Base-by-base conservation (phyloP, 139 green algal species). In the Chloropicon primus region DNA sequence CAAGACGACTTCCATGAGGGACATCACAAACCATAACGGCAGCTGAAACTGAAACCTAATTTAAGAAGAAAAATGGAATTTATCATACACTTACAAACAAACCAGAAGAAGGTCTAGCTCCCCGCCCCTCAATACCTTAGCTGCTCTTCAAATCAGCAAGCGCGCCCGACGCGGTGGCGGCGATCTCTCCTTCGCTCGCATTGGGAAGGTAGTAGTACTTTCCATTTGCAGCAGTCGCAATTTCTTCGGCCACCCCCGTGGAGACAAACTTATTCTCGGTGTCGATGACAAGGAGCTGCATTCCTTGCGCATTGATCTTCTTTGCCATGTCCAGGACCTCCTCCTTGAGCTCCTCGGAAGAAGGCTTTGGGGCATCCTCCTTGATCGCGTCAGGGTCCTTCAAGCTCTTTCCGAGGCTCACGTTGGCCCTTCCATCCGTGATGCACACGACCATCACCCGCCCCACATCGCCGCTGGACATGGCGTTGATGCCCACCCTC, bases 221-320 rank as follows among this genome's bases (percentile, higher is more conserved):
- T 72, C 88, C 89, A 21, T 76, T n/a, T 0, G 83, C 85, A 26
- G 87, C 86, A 79, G 94, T 93, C 27, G 95, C 87, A 78, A 99
- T 97, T 82, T 99, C 93, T 86, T 99, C 92, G 2, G 95, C 93
- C 87, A 98, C 98, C 23, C 95, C 93, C 10, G 95, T 98, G n/a
- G 88, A 96, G 28, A 99, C 95, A 87, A 99, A 99, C 87, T 97
- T 97, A 88, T 98, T 98, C 82, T 97, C 95, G 24, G 92, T 99
- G 88, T 99, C 95, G 74, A 99, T 99, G 28, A 99, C 94, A 73
- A 99, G 87, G 83, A 98, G 82, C 77, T 96, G 87, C 78, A 98
- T 84, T 76, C 90, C 89, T 1, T 87, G 84, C 3, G 74, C 82
- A 28, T 28, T 73, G 10, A 90, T 74, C 85, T 92, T 93, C 83